Conservation (phyloP, 495 filamentous ascomycete genomes). For the Xylaria acuta region DNA sequence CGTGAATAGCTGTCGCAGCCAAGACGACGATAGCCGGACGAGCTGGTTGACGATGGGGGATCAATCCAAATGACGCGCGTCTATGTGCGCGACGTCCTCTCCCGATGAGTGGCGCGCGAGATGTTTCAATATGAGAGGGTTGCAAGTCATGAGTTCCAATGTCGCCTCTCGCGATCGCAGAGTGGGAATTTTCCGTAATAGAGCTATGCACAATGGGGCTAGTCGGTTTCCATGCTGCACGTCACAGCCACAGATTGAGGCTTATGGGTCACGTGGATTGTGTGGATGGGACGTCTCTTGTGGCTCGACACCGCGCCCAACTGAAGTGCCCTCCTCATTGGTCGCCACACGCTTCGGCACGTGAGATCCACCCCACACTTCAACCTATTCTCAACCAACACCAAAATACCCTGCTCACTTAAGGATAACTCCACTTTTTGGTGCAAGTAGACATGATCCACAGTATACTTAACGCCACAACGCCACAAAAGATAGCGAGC, state of each 20-base stretch:
- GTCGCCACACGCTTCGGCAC: constrained; percentile 30
- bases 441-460: no score
- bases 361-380: constrained; percentile 42
- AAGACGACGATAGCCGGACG: not conserved
- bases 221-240: not conserved
- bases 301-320: constrained; percentile 22
- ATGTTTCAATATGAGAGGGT: constrained; percentile 17
- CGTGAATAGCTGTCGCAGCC: constrained; percentile 31
- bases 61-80: constrained; percentile 13
- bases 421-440: no score
- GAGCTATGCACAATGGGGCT: constrained; percentile 18
- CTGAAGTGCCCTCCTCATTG: constrained; percentile 11
- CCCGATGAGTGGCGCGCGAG: constrained; percentile 19
- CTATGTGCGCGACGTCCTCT: constrained; percentile 19
- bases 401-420: no score
- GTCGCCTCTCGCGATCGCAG: constrained; percentile 26
- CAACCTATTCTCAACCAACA: constrained; percentile 32
- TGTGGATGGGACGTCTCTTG: constrained; percentile 3
- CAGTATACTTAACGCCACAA: no score
- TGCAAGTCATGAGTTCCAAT: constrained; percentile 14
- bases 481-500: no score
- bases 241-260: not conserved
- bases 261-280: constrained; percentile 26
- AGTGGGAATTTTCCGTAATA: constrained; percentile 28
- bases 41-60: not conserved